Evolutionary conservation across 208 protist genomes (phyloP).

Genomic region (Leishmania lainsoni): DNA sequence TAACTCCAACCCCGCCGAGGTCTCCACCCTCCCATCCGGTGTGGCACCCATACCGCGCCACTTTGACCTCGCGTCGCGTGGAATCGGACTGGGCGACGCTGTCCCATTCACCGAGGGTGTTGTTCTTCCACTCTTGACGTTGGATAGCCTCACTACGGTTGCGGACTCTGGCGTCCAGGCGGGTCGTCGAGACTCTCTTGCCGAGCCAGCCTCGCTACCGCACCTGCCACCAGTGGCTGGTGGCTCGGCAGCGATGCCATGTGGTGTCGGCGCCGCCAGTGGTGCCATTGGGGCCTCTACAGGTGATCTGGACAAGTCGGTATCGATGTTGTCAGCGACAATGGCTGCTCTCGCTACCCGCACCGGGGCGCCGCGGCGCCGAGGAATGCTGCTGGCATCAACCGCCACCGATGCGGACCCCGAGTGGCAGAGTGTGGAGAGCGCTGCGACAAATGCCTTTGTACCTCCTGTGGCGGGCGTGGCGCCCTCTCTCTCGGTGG

Average conservation of each 20-base stretch:
- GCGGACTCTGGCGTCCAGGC: not conserved
- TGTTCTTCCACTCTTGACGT: slow-evolving; percentile 22
- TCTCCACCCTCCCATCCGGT: not conserved
- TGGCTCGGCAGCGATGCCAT: not conserved
- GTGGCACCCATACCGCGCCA: not conserved
- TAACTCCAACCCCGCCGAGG: not conserved
- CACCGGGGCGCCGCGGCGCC: not conserved
- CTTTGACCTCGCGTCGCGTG: not conserved
- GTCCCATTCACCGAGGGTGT: slow-evolving; percentile 1
- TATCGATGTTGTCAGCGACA: slow-evolving; percentile 7
- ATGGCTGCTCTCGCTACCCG: slow-evolving; percentile 4
- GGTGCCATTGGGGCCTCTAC: not conserved
- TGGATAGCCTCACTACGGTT: slow-evolving; percentile 11
- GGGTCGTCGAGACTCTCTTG: not conserved
- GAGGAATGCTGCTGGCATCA: not conserved
- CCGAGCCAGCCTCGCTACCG: not conserved
- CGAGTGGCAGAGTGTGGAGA: slow-evolving; percentile 50
- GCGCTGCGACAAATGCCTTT: slow-evolving; percentile 28
- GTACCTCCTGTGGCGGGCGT: slow-evolving; percentile 13
- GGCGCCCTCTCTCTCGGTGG: not conserved
- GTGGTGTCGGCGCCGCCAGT: not conserved
- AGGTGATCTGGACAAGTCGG: not conserved
- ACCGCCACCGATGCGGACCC: slow-evolving; percentile 28
- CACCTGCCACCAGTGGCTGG: not conserved
- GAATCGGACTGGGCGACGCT: not conserved